Base-by-base conservation (phyloP, 75 land plant genomes). In the Ceratopteris richardii region DNA sequence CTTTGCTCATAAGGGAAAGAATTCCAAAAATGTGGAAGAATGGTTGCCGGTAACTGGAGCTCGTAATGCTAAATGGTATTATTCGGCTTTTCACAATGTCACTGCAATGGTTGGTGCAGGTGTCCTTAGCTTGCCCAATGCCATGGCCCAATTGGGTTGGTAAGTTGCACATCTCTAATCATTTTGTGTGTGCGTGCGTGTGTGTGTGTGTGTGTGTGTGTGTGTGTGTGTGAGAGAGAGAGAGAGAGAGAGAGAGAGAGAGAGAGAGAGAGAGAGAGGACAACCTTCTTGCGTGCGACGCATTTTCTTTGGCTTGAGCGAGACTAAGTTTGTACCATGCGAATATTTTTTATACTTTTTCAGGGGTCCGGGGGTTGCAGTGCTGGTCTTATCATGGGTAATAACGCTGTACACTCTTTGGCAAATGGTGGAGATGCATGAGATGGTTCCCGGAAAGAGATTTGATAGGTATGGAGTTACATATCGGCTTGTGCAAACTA, bases 401-500 rank as follows among this genome's bases (percentile, higher is more conserved):
- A 72, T 82, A 48, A 82, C 85, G 18, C 66, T 82, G 19, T 82
- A 76, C 67, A 82, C 85, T 1, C 70, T 82, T 0, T 82, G 85
- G 85, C 84, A 82, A 54, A 80, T 82, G 84, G 85, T 82, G 39
- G 80, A 82, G 65, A 82, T 82, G 85, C 85, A 82, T 37, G 85
- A 82, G 67, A 82, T 82, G 76, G 70, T 82, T 5, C 80, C 79
- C 5, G 84, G 85, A 1, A 80, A 72, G 57, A 75, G 85, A 19
- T 62, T 62, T 30, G 51, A 48, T 48, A 14, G 51, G n/a, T n/a
- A n/a, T n/a, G n/a, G n/a, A n/a, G n/a, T n/a, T n/a, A n/a, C n/a
- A n/a, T n/a, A n/a, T 33, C 9, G n/a, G n/a, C n/a, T n/a, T n/a
- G n/a, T n/a, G n/a, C n/a, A n/a, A n/a, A n/a, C n/a, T n/a, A n/a